Conservation (phyloP, 345 rosid genomes). For the Gossypium mustelinum region DNA sequence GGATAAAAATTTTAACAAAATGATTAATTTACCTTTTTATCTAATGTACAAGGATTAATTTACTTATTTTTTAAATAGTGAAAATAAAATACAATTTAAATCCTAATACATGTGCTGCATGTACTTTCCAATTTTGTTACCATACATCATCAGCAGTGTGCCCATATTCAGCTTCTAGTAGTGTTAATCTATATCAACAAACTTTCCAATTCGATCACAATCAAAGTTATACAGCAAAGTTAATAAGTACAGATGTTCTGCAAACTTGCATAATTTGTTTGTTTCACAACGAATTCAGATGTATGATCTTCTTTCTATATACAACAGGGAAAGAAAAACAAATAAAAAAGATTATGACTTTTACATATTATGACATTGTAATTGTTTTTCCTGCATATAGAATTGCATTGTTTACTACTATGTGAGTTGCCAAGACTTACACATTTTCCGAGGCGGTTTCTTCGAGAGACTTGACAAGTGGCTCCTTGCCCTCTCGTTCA, state of each 20-base stretch:
- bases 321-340: neutral
- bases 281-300: slow-evolving; percentile 8
- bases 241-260: neutral
- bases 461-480: slow-evolving; percentile 46
- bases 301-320: neutral
- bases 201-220: too few species aligned
- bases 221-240: neutral
- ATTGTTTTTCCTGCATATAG: neutral
- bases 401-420: neutral
- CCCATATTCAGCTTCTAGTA: too few species aligned
- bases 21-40: too few species aligned
- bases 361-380: neutral
- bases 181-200: neutral
- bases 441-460: slow-evolving; percentile 37
- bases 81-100: too few species aligned
- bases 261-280: neutral
- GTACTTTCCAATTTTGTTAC: too few species aligned
- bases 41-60: too few species aligned
- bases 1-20: too few species aligned
- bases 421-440: slow-evolving; percentile 16
- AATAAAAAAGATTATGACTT: neutral
- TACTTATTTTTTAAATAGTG: too few species aligned
- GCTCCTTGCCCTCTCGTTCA: slow-evolving; percentile 38
- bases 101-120: too few species aligned
- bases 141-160: too few species aligned